Evolutionary conservation across 495 filamentous ascomycete genomes (phyloP), one percentile per base, ranked within the genome.

Genomic region (Cudoniella acicularis): DNA sequence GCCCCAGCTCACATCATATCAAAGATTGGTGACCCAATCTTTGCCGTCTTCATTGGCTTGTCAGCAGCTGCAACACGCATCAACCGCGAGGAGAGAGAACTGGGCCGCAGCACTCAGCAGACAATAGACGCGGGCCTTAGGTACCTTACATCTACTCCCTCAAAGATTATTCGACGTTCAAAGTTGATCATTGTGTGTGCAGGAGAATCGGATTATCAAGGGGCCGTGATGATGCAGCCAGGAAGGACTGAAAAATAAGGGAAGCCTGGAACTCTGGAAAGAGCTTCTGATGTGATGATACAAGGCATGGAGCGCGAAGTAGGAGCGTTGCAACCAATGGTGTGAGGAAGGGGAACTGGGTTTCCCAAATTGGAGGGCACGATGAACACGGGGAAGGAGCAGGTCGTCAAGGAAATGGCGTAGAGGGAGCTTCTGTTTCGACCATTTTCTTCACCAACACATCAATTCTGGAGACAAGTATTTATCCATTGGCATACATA

Each of bases 1-100:
- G 64, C 78, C 27, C 75, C 79, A 42, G 72, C 73, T 3, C 78
- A 82, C 64, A 78, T 83, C 58, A 82, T 83, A 43, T 82, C 79
- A 60, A 92, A 90, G 70, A 65, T 83, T 49, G 83, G 81, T 20
- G 94, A 98, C 67, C 94, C 93, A 18, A 66, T 96, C 61, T 98
- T 97, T 69, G 94, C 91, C 42, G 60, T 96, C 42, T 71, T 82
- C 52, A 93, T 97, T 67, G 94, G 87, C 10, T 51, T 82, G 13
- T 76, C 79, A 20, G 87, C 87, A 1, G 84, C 86, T 10, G 75
- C 73, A n/a, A 73, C 79, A 24, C 77, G 88, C 60, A 86, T 98
- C 69, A 88, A 86, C 63, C 88, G 92, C 22, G 94, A 98, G 67
- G 88, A 94, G 68, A 84, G 79, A 60, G 89, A 89, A 59, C 80